Conservation (phyloP, 371 early-diverging fungal genomes). For the Parasitella parasitica region DNA sequence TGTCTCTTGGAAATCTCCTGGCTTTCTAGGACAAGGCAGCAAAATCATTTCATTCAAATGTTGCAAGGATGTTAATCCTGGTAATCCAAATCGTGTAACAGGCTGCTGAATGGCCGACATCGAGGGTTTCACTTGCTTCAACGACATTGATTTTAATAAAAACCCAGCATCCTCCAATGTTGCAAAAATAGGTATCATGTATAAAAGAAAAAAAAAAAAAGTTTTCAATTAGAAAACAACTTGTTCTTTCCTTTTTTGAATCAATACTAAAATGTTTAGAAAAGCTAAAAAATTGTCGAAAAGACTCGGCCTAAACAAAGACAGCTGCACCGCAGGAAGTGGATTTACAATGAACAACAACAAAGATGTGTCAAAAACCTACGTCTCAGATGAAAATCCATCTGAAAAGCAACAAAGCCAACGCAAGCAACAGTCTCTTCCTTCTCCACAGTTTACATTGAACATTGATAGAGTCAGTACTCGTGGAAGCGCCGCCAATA, state of each 20-base stretch:
- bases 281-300: slow-evolving; percentile 19
- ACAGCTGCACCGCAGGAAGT: background rate
- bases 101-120: background rate
- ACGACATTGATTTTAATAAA: background rate
- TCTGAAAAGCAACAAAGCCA: background rate
- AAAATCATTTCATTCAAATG: background rate
- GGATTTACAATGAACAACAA: background rate
- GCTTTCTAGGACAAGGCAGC: too few relatives aligned
- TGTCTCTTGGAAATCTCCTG: too few relatives aligned
- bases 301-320: slow-evolving; percentile 16
- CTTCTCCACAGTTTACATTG: background rate
- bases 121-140: background rate
- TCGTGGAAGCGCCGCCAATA: background rate
- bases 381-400: background rate
- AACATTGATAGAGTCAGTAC: slow-evolving; percentile 3
- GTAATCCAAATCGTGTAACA: background rate
- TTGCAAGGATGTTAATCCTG: background rate
- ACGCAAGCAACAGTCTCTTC: background rate
- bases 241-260: background rate
- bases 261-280: slow-evolving; percentile 8
- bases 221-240: background rate
- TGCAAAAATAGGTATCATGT: too few relatives aligned
- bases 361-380: background rate
- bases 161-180: background rate
- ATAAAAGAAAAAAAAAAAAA: background rate